Evolutionary conservation across 2,329 filamentous ascomycete genomes (phyloP), one percentile per base, ranked within the genome.

Genomic region (Myriosclerotinia duriaeana): DNA sequence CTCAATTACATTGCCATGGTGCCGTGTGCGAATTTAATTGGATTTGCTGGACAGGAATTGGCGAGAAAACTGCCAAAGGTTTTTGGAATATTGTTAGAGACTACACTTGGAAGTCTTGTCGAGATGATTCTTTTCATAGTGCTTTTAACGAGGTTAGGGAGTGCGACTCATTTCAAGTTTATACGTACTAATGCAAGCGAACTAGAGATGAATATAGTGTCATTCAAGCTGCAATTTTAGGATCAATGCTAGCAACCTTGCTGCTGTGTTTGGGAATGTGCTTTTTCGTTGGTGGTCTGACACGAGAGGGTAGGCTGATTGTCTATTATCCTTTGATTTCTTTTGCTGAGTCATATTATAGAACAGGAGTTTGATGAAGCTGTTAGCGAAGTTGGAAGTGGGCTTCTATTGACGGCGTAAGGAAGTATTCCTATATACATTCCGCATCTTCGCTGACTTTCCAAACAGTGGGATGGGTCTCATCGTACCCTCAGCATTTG

Each of bases 111-210:
- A 2, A 91, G 90, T 0, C 79, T 93, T 12, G 91, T 95, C 63
- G 92, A 96, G 75, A 89, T 96, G 66, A 85, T 96, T 56, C 80
- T 96, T 40, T 95, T 96, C 78, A 89, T 94, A 81, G 85, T 93
- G 2, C 79, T 96, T 54, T 82, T 95, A 5, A 77, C 76, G 14
- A 77, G 80, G 2, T 66, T 60, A 53, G 64, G 36, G 22, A 62
- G 9, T 38, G 5, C n/a, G 9, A 14, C n/a, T 40, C 5, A 22
- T 40, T 12, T 22, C 26, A 50, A 40, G 3, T 52, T 52, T 40
- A n/a, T 30, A 38, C 15, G 9, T 8, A 26, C 62, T 64, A 58
- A 55, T 26, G 5, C 11, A 9, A 9, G 26, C 30, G 17, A 20
- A 46, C 6, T 20, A 64, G 60, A 40, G 71, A 81, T 62, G 77